These are phyloP conservation scores for Esteya vermicola DNA, from an alignment of 2,329 filamentous ascomycete species.

Conservation along the genomic window DNA sequence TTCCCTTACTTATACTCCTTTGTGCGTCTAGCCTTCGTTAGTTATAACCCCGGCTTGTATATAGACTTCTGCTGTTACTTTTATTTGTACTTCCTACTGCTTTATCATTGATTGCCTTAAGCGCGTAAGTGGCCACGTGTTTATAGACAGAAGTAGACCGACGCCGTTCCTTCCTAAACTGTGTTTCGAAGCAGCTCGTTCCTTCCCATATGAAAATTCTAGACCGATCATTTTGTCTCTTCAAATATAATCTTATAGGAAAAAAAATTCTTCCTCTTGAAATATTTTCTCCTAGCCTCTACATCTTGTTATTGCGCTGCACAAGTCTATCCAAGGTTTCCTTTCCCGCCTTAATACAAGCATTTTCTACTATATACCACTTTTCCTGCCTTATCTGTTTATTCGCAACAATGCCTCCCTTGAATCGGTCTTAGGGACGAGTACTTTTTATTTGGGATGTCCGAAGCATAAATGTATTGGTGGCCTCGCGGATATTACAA, in stretches of 20 bases:
- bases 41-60: too few relatives aligned
- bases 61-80: too few relatives aligned
- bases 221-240: not conserved
- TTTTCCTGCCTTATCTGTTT: not conserved
- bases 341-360: not conserved
- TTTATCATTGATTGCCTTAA: too few relatives aligned
- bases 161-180: not conserved
- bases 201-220: not conserved
- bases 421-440: not conserved
- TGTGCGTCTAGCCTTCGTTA: too few relatives aligned
- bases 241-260: too few relatives aligned
- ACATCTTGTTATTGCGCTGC: not conserved
- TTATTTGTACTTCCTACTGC: too few relatives aligned
- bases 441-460: not conserved
- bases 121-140: too few relatives aligned
- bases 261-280: not conserved
- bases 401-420: not conserved
- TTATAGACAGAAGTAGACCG: too few relatives aligned
- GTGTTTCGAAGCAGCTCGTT: not conserved
- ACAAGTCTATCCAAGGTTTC: not conserved
- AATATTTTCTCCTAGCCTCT: not conserved
- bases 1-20: too few relatives aligned
- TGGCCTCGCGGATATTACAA: not conserved
- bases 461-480: not conserved
- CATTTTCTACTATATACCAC: not conserved